Evolutionary conservation across 495 filamentous ascomycete genomes (phyloP).

Genomic region (Aspergillus carlsbadensis): DNA sequence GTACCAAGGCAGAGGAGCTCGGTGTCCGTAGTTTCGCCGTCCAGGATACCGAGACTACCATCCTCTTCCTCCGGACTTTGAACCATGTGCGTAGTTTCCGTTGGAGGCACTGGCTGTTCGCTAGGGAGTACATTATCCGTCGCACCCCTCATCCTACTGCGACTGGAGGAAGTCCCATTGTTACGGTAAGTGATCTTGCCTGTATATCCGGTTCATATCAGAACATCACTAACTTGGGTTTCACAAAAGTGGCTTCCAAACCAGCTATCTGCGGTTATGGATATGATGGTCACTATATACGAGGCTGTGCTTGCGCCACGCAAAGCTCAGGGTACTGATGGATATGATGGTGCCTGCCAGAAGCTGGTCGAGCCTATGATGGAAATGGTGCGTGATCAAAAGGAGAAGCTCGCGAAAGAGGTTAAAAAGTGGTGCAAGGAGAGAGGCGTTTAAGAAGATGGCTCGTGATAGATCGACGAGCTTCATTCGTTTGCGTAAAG

Average conservation of each 20-base stretch:
- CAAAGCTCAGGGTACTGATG: slow-evolving; percentile 21
- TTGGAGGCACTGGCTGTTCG: slow-evolving; percentile 94
- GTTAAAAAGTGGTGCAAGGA: slow-evolving; percentile 79
- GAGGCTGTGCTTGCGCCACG: slow-evolving; percentile 47
- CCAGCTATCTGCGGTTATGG: slow-evolving; percentile 74
- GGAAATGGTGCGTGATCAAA: slow-evolving; percentile 67
- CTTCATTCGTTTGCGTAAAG: too few relatives aligned
- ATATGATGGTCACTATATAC: slow-evolving; percentile 67
- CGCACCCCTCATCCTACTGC: slow-evolving; percentile 80
- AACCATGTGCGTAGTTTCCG: slow-evolving; percentile 88
- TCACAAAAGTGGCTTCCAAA: slow-evolving; percentile 72
- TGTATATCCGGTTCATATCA: not conserved
- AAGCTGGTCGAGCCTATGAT: slow-evolving; percentile 63
- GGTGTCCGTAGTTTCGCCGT: slow-evolving; percentile 64
- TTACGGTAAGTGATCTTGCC: slow-evolving; percentile 55
- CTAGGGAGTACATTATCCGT: slow-evolving; percentile 90
- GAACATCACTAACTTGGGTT: not conserved
- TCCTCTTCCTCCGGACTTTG: slow-evolving; percentile 69
- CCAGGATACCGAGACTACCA: slow-evolving; percentile 44
- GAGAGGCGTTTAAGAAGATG: slow-evolving; percentile 48
- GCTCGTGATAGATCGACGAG: too few relatives aligned
- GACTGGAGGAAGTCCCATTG: slow-evolving; percentile 87
- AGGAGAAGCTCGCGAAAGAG: slow-evolving; percentile 69
- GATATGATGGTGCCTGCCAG: slow-evolving; percentile 29
- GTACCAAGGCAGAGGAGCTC: slow-evolving; percentile 50